A percentile compares a stretch with the other conserved stretches of the same genome.
These are phyloP conservation scores for Umbelopsis sp. DNA, from an alignment of 192 early-diverging fungal genomes.

Conservation along the genomic window DNA sequence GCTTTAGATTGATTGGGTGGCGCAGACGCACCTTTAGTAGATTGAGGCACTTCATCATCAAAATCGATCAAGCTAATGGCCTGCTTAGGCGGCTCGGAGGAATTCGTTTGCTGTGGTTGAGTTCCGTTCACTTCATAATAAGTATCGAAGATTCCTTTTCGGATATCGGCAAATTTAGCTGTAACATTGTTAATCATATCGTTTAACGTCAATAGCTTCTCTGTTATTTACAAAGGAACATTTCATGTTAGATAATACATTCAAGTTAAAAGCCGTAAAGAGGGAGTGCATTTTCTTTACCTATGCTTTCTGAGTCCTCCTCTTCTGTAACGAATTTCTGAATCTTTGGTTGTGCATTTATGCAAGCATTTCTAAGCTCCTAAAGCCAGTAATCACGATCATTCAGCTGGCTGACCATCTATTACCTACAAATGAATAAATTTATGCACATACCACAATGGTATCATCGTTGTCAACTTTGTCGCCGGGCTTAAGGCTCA, in stretches of 20 bases:
- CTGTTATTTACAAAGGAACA: conserved; percentile 36
- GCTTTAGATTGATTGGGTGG: neutral
- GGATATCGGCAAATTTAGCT: conserved; percentile 66
- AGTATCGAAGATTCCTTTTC: conserved; percentile 49
- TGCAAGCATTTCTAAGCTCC: conserved; percentile 70
- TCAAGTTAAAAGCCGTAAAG: neutral
- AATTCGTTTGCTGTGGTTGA: conserved; percentile 20
- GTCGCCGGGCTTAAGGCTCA: conserved; percentile 64
- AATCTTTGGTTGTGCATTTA: conserved; percentile 70
- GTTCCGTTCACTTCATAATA: conserved; percentile 35
- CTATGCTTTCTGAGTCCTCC: conserved; percentile 77
- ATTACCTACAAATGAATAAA: neutral
- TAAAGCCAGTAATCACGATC: conserved; percentile 25
- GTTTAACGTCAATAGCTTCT: conserved; percentile 69
- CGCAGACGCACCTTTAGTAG: conserved; percentile 17
- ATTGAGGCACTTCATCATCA: conserved; percentile 30
- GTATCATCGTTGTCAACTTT: conserved; percentile 51
- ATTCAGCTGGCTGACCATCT: neutral
- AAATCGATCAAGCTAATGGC: conserved; percentile 53
- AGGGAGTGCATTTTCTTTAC: conserved; percentile 40
- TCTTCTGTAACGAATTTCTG: conserved; percentile 72
- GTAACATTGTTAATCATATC: conserved; percentile 82
- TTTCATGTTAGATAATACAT: neutral
- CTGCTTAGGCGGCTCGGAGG: conserved; percentile 28
- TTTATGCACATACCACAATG: conserved; percentile 39